Evolutionary conservation across 768 basidiomycete genomes (phyloP).

Genomic region (Calvatia gigantea): DNA sequence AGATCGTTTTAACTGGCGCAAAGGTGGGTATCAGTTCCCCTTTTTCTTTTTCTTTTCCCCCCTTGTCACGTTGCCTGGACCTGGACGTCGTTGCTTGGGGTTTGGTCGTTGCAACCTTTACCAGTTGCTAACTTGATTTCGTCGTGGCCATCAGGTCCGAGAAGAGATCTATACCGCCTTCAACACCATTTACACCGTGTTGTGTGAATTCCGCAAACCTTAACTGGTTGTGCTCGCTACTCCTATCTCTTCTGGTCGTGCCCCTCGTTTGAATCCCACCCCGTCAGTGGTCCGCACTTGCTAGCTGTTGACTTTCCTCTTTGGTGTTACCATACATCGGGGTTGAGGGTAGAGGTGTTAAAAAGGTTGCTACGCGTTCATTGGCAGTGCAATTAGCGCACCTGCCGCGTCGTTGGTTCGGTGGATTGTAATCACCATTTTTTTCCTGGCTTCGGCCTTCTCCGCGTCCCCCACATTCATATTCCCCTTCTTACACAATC

Average conservation of each 20-base stretch:
- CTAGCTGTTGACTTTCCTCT: constrained; percentile 12
- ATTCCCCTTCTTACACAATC: constrained; percentile 28
- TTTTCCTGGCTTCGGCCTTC: too few relatives aligned
- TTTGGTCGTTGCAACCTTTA: constrained; percentile 19
- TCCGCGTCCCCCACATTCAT: constrained; percentile 17
- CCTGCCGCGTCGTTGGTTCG: constrained; percentile 35
- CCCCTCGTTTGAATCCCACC: constrained; percentile 18
- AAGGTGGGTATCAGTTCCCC: constrained; percentile 63
- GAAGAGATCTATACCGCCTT: constrained; percentile 99
- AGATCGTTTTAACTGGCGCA: constrained; percentile 98
- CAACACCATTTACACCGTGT: constrained; percentile 98
- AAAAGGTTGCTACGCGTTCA: constrained; percentile 17
- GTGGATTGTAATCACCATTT: background rate
- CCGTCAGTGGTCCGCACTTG: constrained; percentile 14
- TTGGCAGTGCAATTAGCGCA: constrained; percentile 36
- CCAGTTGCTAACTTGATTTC: constrained; percentile 44
- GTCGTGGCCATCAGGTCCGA: constrained; percentile 69
- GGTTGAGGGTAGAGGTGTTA: constrained; percentile 21
- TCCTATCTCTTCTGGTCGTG: constrained; percentile 16
- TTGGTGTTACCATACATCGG: constrained; percentile 13
- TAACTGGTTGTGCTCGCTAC: constrained; percentile 26
- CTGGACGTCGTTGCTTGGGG: constrained; percentile 12
- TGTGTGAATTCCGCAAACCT: constrained; percentile 93
- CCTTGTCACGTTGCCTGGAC: constrained; percentile 18
- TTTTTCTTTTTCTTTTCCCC: constrained; percentile 15